A percentile compares a stretch with the other conserved stretches of the same genome.
Evolutionary conservation across 176 grass and related monocot species (phyloP).

Genomic region (Musa itinerans): DNA sequence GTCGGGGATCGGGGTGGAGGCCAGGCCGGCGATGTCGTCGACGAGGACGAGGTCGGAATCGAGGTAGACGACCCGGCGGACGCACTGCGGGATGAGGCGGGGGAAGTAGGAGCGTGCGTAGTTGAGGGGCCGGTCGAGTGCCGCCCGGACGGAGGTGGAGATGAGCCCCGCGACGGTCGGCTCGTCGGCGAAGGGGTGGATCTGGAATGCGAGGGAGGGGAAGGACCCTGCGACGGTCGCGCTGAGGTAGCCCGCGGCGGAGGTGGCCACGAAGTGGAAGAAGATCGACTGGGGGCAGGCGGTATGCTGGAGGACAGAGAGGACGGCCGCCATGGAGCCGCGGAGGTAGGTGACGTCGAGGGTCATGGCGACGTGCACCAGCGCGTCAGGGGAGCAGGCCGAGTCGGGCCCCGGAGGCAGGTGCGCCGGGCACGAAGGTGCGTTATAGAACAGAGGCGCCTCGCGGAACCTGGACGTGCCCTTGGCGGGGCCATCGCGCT

Average conservation of each 20-base stretch:
- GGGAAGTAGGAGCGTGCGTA: slow-evolving; percentile 20
- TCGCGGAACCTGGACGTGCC: slow-evolving; percentile 3
- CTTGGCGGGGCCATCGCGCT: no score
- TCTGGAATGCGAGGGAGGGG: slow-evolving; percentile 11
- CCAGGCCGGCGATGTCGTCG: slow-evolving; percentile 6
- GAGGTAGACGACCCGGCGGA: slow-evolving; percentile 21
- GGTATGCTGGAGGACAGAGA: slow-evolving; percentile 23
- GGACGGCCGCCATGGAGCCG: slow-evolving; percentile 14
- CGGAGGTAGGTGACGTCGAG: slow-evolving; percentile 17
- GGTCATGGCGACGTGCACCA: slow-evolving; percentile 20
- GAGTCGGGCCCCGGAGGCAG: neutral
- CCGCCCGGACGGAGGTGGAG: slow-evolving; percentile 9
- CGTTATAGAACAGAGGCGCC: slow-evolving; percentile 19
- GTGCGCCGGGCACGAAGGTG: slow-evolving; percentile 4
- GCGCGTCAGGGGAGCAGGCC: neutral
- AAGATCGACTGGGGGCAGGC: slow-evolving; percentile 13
- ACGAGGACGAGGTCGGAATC: slow-evolving; percentile 21
- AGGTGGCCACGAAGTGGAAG: slow-evolving; percentile 15
- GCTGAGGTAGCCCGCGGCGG: slow-evolving; percentile 1
- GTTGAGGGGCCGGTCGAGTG: slow-evolving; percentile 18
- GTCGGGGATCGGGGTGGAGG: slow-evolving; percentile 12
- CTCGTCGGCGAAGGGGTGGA: slow-evolving; percentile 7
- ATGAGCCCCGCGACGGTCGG: slow-evolving; percentile 5
- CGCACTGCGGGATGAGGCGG: slow-evolving; percentile 9
- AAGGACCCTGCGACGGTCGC: slow-evolving; percentile 12